phyloP scores from a whole-genome alignment of 257 asterid genomes.

The Solanum appendiculatum region DNA sequence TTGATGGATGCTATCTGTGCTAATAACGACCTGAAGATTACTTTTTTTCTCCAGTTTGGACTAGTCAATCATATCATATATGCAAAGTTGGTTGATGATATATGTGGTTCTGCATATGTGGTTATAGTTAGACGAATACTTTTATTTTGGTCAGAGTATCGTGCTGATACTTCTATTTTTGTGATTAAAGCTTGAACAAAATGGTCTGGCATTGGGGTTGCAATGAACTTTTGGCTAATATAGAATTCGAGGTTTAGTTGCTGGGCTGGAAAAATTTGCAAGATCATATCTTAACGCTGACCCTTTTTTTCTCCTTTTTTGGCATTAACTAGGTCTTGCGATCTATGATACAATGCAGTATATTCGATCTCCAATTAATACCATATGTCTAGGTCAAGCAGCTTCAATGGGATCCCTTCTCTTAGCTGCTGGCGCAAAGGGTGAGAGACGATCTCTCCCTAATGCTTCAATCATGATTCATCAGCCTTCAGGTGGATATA shows the following conservation, averaged over 20 bases:
- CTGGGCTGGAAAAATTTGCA: neutral
- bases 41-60: neutral
- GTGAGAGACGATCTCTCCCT: slow-evolving; percentile 83
- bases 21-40: neutral
- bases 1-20: neutral
- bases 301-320: neutral
- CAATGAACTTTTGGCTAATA: neutral
- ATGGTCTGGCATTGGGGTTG: neutral
- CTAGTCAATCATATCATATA: neutral
- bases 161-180: neutral
- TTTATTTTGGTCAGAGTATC: neutral
- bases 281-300: neutral
- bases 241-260: neutral
- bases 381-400: slow-evolving; percentile 92
- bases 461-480: slow-evolving; percentile 90
- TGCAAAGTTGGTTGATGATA: neutral
- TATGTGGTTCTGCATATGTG: neutral
- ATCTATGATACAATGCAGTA: slow-evolving; percentile 96
- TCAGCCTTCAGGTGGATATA: slow-evolving; percentile 92
- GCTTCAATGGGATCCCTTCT: slow-evolving; percentile 98
- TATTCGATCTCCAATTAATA: slow-evolving; percentile 79
- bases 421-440: slow-evolving; percentile 92
- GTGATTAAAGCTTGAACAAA: neutral
- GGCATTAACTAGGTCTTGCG: slow-evolving; percentile 58
- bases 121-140: neutral